These are phyloP conservation scores for Serendipita vermifera DNA, from an alignment of 768 basidiomycete species.

Conservation along the genomic window DNA sequence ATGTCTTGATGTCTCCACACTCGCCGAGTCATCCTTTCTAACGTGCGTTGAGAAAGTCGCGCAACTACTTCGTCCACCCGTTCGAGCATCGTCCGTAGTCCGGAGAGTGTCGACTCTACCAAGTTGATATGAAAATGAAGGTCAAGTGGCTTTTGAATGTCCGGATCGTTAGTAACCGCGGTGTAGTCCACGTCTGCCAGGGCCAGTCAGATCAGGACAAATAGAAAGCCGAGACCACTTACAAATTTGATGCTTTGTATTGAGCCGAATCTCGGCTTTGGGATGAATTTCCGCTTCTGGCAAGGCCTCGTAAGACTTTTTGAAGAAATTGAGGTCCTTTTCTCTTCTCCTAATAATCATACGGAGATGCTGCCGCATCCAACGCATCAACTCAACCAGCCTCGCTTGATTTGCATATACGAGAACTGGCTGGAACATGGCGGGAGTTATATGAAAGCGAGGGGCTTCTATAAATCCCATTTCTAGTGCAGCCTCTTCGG, in stretches of 20 bases:
- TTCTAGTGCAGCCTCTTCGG: too few relatives aligned
- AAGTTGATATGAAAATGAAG: not conserved
- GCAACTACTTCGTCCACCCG: not conserved
- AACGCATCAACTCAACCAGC: not conserved
- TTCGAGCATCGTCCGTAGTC: not conserved
- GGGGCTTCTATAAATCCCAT: too few relatives aligned
- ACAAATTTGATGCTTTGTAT: not conserved
- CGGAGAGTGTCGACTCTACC: not conserved
- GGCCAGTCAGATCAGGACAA: too few relatives aligned
- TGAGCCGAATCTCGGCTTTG: not conserved
- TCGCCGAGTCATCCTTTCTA: not conserved
- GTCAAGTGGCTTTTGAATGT: not conserved
- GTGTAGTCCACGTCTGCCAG: not conserved
- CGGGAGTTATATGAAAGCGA: not conserved
- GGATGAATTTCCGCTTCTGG: not conserved
- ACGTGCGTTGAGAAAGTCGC: not conserved
- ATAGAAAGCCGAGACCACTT: not conserved
- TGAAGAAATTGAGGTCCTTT: not conserved
- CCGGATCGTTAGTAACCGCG: not conserved
- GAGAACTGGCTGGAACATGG: not conserved
- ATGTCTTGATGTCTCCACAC: constrained; percentile 2
- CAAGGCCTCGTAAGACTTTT: not conserved
- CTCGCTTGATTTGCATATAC: not conserved
- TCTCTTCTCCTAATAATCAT: not conserved
- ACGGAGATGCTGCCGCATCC: not conserved